Evolutionary conservation across 495 filamentous ascomycete genomes (phyloP).

Genomic region (Umbilicaria muhlenbergii): DNA sequence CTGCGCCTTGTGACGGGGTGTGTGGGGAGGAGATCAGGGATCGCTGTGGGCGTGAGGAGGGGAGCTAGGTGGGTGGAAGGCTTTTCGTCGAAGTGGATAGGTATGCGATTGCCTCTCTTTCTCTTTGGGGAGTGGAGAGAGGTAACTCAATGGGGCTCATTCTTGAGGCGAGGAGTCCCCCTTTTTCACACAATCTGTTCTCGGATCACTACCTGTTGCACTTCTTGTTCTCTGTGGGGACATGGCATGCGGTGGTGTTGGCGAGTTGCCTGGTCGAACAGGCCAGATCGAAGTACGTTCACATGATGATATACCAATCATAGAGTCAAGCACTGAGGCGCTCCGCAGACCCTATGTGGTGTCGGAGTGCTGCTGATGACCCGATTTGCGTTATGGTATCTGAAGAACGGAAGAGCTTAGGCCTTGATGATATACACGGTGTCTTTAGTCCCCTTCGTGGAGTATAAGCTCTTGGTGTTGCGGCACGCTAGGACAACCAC

Average conservation of each 20-base stretch:
- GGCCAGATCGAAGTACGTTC: constrained; percentile 52
- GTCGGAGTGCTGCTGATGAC: constrained; percentile 48
- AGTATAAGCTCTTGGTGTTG: too few species aligned
- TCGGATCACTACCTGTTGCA: too few species aligned
- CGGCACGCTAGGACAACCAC: too few species aligned
- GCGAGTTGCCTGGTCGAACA: constrained; percentile 46
- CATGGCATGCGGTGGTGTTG: constrained; percentile 7
- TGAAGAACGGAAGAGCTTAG: constrained; percentile 50
- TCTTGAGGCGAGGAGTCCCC: constrained; percentile 92
- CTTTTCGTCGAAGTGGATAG: constrained; percentile 90
- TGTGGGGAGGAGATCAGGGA: constrained; percentile 24
- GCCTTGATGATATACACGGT: background rate
- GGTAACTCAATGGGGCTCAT: constrained; percentile 99
- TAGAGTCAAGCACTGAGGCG: constrained; percentile 99
- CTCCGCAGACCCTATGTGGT: constrained; percentile 31
- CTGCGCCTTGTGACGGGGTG: constrained; percentile 14
- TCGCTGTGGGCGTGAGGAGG: constrained; percentile 21
- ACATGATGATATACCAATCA: constrained; percentile 87
- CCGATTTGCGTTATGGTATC: constrained; percentile 77
- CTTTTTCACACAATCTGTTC: constrained; percentile 11
- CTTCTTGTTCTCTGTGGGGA: too few species aligned
- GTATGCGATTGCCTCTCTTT: constrained; percentile 86
- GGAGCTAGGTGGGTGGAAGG: constrained; percentile 19
- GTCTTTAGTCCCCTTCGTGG: too few species aligned
- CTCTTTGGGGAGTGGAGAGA: constrained; percentile 13